Conservation (phyloP, 164 flowering plant genomes). For the Umbilicus rupestris region DNA sequence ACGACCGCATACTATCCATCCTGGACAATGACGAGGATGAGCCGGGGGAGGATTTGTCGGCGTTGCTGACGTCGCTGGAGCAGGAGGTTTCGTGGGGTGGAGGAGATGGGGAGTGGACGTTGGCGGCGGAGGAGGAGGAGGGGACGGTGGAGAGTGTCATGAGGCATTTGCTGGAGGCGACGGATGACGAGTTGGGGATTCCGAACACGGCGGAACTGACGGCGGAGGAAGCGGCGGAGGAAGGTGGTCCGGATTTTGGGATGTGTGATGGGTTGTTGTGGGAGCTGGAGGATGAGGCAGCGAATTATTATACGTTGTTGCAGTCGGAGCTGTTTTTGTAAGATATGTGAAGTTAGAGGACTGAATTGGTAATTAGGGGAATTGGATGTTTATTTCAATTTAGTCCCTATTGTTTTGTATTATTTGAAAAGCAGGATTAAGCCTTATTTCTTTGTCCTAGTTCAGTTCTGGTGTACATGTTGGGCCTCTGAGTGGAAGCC, state of each 20-base stretch:
- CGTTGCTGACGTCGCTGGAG: neutral
- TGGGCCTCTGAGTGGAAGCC: too few species aligned
- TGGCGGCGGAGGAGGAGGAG: conserved; percentile 21
- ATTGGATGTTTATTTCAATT: too few species aligned
- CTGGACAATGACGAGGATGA: neutral
- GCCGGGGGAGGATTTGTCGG: neutral
- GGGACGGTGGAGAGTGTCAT: conserved; percentile 40
- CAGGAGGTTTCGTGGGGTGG: neutral
- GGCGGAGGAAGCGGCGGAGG: neutral
- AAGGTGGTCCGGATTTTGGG: neutral
- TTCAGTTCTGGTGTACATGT: too few species aligned
- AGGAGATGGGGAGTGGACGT: neutral
- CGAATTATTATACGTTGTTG: conserved; percentile 33
- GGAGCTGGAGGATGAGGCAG: conserved; percentile 55
- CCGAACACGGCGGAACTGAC: conserved; percentile 31
- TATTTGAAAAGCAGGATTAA: too few species aligned
- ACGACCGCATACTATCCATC: too few species aligned
- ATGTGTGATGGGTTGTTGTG: conserved; percentile 28
- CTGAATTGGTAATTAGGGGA: too few species aligned
- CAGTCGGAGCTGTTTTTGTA: neutral
- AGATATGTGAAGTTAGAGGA: neutral
- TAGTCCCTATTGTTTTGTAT: too few species aligned
- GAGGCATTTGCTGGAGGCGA: conserved; percentile 64
- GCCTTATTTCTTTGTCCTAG: too few species aligned
- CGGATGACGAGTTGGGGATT: conserved; percentile 77